Percentiles rank a stretch among this genome's conserved stretches.
phyloP scores from a whole-genome alignment of 2,329 filamentous ascomycete genomes.

The Xylariomycetidae sp. region DNA sequence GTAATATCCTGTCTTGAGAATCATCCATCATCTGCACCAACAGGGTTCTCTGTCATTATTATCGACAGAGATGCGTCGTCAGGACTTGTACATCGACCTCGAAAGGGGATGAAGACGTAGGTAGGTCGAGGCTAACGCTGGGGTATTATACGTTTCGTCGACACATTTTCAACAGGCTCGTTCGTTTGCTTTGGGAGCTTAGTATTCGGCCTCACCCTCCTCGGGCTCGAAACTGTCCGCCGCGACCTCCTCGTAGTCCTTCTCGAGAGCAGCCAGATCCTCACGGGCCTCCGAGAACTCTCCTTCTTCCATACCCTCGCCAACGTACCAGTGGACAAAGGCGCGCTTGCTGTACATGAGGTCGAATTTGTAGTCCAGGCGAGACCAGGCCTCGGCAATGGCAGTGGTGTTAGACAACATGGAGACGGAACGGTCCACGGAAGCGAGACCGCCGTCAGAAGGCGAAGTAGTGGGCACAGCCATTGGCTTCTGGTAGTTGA shows the following conservation, averaged over 20 bases:
- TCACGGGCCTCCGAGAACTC: conserved; percentile 86
- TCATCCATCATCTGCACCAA: too few species aligned
- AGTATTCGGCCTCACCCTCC: conserved; percentile 75
- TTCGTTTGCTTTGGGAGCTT: too few species aligned
- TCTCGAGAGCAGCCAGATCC: conserved; percentile 79
- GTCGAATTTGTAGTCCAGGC: conserved; percentile 70
- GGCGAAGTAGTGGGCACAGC: conserved; percentile 49
- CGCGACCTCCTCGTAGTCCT: conserved; percentile 83
- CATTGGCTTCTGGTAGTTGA: conserved; percentile 68
- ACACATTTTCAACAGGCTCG: too few species aligned
- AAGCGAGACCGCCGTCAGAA: conserved; percentile 54
- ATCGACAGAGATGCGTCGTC: too few species aligned
- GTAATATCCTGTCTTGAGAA: too few species aligned
- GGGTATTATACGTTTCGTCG: conserved; percentile 27
- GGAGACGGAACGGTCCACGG: conserved; percentile 59
- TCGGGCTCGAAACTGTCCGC: conserved; percentile 64
- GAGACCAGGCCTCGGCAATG: conserved; percentile 69
- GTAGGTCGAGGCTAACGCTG: too few species aligned
- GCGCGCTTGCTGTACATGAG: conserved; percentile 76
- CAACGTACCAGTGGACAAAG: conserved; percentile 77
- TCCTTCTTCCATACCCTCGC: conserved; percentile 89
- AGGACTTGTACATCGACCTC: too few species aligned
- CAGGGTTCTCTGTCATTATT: too few species aligned
- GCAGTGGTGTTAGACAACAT: conserved; percentile 75
- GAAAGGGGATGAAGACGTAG: too few species aligned